A percentile compares a stretch with the other conserved stretches of the same genome.
Conservation (phyloP, 345 rosid genomes). For the Pseudoturritis turrita region DNA sequence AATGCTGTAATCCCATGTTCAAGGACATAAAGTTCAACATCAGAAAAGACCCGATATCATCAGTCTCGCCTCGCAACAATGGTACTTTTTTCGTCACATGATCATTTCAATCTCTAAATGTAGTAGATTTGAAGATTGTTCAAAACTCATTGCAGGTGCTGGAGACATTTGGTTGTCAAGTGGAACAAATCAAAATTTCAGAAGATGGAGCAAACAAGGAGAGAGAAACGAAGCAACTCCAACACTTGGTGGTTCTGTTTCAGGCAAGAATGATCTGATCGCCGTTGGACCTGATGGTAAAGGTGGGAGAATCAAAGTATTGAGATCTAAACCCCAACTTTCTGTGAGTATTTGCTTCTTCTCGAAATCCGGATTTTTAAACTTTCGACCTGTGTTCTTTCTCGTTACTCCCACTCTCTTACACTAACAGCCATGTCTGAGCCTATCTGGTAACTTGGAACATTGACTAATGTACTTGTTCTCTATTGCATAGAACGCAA, state of each 20-base stretch:
- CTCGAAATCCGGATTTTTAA: no score
- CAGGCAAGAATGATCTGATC: constrained; percentile 54
- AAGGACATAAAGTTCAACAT: constrained; percentile 52
- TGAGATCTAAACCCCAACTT: constrained; percentile 54
- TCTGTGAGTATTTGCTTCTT: constrained; percentile 44
- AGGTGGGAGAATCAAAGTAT: constrained; percentile 79
- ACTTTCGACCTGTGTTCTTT: no score
- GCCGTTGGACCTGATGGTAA: constrained; percentile 86
- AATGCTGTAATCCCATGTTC: constrained; percentile 19
- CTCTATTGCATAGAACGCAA: constrained; percentile 42
- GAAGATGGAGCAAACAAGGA: constrained; percentile 88
- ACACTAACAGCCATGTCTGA: no score
- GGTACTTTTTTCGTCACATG: constrained; percentile 37
- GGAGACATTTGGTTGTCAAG: constrained; percentile 61
- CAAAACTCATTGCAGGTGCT: constrained; percentile 25
- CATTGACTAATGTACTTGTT: background rate
- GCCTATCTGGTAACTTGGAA: constrained; percentile 5
- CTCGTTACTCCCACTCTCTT: no score
- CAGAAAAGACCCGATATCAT: constrained; percentile 37
- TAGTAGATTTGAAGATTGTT: background rate
- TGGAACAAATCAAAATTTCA: constrained; percentile 57
- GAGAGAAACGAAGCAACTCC: constrained; percentile 33
- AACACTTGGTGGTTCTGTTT: constrained; percentile 21
- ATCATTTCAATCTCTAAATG: background rate
- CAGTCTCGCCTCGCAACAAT: constrained; percentile 36